Evolutionary conservation across 441 rosid species (phyloP).

Genomic region (Gossypium schwendimanii): DNA sequence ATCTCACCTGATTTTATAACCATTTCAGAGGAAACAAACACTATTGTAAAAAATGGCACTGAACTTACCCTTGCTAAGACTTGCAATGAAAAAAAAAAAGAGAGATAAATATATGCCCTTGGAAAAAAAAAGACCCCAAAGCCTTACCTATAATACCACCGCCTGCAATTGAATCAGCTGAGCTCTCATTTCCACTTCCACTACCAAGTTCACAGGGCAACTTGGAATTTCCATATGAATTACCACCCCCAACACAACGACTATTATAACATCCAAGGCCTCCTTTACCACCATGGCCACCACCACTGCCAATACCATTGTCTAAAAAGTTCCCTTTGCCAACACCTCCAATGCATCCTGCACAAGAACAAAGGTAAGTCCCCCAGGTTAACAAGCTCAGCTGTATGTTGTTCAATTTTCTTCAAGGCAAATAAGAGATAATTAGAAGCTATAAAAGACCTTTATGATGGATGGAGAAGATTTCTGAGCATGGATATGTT

Average conservation of each 20-base stretch:
- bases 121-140: not conserved
- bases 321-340: slow-evolving; percentile 70
- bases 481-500: not conserved
- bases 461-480: not conserved
- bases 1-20: not conserved
- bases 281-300: slow-evolving; percentile 98
- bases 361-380: slow-evolving; percentile 18
- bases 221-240: slow-evolving; percentile 72
- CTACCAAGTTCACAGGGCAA: slow-evolving; percentile 99
- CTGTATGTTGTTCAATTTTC: not conserved
- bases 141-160: slow-evolving; percentile 90
- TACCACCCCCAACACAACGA: slow-evolving; percentile 68
- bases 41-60: not conserved
- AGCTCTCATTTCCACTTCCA: slow-evolving; percentile 89
- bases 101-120: not conserved
- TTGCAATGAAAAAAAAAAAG: not conserved
- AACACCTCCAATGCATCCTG: slow-evolving; percentile 98
- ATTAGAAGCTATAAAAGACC: not conserved
- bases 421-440: slow-evolving; percentile 11
- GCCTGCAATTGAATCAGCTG: slow-evolving; percentile 65
- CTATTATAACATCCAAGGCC: slow-evolving; percentile 67
- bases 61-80: not conserved
- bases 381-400: not conserved
- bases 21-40: not conserved
- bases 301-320: slow-evolving; percentile 90